Base-by-base conservation (phyloP, 2,329 filamentous ascomycete genomes). In the Talaromyces sp. region DNA sequence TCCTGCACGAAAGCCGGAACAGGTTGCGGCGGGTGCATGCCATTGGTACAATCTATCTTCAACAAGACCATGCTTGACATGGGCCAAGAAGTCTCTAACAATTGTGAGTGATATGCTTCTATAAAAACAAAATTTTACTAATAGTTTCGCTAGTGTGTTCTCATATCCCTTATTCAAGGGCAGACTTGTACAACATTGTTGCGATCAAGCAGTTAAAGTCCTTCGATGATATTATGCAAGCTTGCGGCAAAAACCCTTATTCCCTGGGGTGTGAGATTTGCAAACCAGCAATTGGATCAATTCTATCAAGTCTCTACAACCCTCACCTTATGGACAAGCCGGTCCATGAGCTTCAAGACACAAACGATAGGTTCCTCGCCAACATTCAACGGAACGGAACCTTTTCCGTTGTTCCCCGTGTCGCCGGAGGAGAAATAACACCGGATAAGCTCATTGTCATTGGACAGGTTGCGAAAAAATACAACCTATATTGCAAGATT, bases 321-420 rank as follows among this genome's bases (percentile, higher is more conserved):
- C 85, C 86, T 63, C 90, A 94, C 70, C 81, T 96, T 64, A 87
- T 96, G 80, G 85, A 90, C 65, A 81, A 83, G 61, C 80, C 85
- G 0, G 78, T 83, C 3, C 85, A 90, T 70, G 90, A 90, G 24
- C 81, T 96, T 0, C 92, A 96, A 73, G 92, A 96, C 62, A 96
- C 92, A 5, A 96, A 96, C 72, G 92, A 96, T 73, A 83, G 88
- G 51, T 96, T 90, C 73, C 78, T 96, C 55, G 92, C 86, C 56
- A 96, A 96, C 71, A 94, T 96, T 59, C 92, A 96, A 73, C 85
- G 92, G 41, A 92, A 96, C 73, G 92, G 92, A 46, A 96, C 91
- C 0, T 96, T 92, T 75, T 93, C 89, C 1, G 91, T 96, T 11
- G 83, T 96, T 0, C 92, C 92, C 2, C 86, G 92, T 51, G 86